phyloP scores from a whole-genome alignment of 306 rosid genomes.

The Myrica gale region DNA sequence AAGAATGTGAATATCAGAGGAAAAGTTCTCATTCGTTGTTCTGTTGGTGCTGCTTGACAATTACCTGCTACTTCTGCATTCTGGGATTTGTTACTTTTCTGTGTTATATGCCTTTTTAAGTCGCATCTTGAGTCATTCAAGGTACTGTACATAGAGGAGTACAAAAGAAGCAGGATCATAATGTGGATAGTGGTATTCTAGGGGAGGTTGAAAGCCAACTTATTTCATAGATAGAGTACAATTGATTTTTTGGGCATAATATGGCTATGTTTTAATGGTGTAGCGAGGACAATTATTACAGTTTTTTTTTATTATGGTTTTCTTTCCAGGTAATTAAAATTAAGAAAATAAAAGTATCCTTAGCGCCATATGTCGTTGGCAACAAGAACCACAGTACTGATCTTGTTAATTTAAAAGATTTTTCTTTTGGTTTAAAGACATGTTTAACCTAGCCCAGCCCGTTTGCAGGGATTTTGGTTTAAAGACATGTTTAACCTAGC shows the following conservation, averaged over 20 bases:
- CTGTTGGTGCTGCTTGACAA: not conserved
- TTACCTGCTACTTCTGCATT: not conserved
- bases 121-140: not conserved
- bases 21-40: not conserved
- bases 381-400: not conserved
- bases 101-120: not conserved
- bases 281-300: not conserved
- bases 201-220: not conserved
- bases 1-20: not conserved
- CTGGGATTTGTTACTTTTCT: not conserved
- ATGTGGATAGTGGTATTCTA: not conserved
- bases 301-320: not conserved
- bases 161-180: not conserved
- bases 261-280: not conserved
- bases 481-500: too few relatives aligned
- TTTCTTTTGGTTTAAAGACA: not conserved
- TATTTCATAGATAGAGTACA: not conserved
- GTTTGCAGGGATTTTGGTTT: not conserved
- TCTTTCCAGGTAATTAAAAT: not conserved
- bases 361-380: not conserved
- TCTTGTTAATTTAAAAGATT: not conserved
- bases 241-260: conserved; percentile 12
- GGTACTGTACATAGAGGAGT: not conserved
- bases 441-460: too few relatives aligned
- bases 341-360: not conserved